phyloP scores from a whole-genome alignment of 148 eudicot genomes.

The Suaeda aralocaspica region DNA sequence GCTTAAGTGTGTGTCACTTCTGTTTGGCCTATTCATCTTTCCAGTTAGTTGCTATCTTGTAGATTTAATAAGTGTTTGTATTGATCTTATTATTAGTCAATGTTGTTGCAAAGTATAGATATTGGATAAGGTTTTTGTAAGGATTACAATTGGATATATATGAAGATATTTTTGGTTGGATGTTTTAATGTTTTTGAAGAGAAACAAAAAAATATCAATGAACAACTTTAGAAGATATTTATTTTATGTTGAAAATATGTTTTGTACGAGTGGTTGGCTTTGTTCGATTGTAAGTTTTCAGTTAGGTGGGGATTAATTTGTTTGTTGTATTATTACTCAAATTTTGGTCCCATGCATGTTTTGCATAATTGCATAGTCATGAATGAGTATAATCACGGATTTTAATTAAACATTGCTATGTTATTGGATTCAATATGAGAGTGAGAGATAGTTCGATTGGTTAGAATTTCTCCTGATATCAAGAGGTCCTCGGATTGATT shows the following conservation, averaged over 20 bases:
- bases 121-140: constrained; percentile 21
- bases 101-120: not conserved
- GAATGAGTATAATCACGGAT: no score
- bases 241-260: not conserved
- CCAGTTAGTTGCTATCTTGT: not conserved
- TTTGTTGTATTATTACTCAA: not conserved
- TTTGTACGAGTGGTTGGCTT: constrained; percentile 10
- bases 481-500: no score
- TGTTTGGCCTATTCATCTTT: constrained; percentile 67
- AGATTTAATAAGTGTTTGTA: not conserved
- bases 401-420: no score
- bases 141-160: not conserved
- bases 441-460: no score
- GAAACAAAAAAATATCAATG: not conserved
- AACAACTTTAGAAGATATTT: not conserved
- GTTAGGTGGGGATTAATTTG: not conserved
- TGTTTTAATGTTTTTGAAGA: no score
- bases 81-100: not conserved
- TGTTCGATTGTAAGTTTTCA: not conserved
- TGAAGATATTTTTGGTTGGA: constrained; percentile 2
- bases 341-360: not conserved
- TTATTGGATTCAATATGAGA: no score
- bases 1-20: constrained; percentile 69
- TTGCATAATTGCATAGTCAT: not conserved
- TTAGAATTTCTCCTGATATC: no score